phyloP scores from a whole-genome alignment of 2,329 filamentous ascomycete species.

The Aspergillus pseudonomiae region DNA sequence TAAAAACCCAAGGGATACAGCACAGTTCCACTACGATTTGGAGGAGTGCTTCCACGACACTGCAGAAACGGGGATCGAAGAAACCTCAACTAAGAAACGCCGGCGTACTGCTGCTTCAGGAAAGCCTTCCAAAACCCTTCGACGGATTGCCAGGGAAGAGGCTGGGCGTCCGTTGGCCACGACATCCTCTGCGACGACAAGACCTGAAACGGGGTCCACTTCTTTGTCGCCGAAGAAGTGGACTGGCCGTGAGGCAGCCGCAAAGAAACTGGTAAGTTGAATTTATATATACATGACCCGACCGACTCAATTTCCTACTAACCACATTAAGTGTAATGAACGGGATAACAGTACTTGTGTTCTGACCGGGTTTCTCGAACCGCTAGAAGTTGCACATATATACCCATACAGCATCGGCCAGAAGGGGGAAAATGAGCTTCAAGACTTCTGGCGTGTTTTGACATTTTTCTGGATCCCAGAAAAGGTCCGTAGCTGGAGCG shows the following conservation, averaged over 20 bases:
- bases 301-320: background rate
- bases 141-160: no score
- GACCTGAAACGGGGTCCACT: rapidly evolving
- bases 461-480: background rate
- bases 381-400: background rate
- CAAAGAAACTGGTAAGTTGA: background rate
- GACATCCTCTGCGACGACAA: no score
- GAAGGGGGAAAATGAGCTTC: no score
- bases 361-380: background rate
- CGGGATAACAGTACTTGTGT: background rate
- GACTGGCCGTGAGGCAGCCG: background rate
- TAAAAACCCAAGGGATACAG: rapidly evolving
- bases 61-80: no score
- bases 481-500: no score
- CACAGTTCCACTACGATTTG: rapidly evolving
- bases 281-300: background rate
- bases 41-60: rapidly evolving
- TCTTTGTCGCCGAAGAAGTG: no score
- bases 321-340: background rate
- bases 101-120: background rate
- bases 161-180: rapidly evolving
- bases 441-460: background rate
- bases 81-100: background rate
- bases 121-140: no score
- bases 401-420: background rate